Base-by-base conservation (phyloP, 306 rosid genomes). In the Amphicarpaea edgeworthii region DNA sequence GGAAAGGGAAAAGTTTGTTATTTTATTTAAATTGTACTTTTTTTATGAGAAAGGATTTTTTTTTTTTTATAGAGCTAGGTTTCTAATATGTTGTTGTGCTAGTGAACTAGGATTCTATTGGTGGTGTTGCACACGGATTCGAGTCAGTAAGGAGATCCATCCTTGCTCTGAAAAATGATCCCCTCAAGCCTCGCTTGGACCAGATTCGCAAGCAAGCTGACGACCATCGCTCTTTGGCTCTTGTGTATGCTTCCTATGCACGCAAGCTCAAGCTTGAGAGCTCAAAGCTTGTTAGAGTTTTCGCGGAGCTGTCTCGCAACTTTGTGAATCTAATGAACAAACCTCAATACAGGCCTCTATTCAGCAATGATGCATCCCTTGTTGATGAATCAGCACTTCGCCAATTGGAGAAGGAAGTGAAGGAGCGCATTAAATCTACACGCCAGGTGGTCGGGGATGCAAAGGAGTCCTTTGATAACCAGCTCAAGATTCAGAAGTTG, bases 141-240 rank as follows among this genome's bases (percentile, higher is more conserved):
- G 86, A 70, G 47, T 84, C 85, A 12, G 68, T 83, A 2, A 71
- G 90, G 57, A 89, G 98, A 86, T 79, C 95, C 6, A 75, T 91
- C 30, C 80, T 93, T 1, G 98, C 97, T 16, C 79, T 87, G 45
- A 93, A 93, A 82, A 79, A 91, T 11, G 97, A 93, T 75, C 98
- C 97, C 34, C 87, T 93, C 30, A 93, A 93, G 86, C 92, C 98
- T 40, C 88, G 93, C 0, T 55, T 93, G 75, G 97, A 88, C 69
- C 98, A 93, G 93, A 91, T 93, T 88, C 88, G 96, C n/a, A 93
- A 93, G 88, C 98, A 93, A 81, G 97, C 96, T 3, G 93, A 93
- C 23, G 98, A 93, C 76, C 98, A 93, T 70, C 86, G 87, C n/a
- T 81, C 87, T 12, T 61, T 93, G 81, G 93, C 96, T 51, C 78